Evolutionary conservation across 441 rosid genomes (phyloP), one percentile per base, ranked within the genome.

Genomic region (Gossypium lobatum): DNA sequence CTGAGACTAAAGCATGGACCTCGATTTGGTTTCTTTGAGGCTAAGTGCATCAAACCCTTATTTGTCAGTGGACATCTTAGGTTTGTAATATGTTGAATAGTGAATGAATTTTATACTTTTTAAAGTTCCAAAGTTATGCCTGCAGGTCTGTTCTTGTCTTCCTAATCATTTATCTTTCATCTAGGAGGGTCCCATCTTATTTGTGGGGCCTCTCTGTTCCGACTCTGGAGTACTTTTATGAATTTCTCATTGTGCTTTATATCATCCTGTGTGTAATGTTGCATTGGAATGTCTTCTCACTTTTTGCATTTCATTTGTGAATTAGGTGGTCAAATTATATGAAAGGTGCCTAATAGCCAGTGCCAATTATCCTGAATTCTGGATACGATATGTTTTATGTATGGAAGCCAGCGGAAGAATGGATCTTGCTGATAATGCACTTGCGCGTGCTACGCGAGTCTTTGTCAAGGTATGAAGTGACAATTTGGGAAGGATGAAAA

Each of bases 321-420:
- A 23, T 74, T 73, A 95, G 99, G 97, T 91, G 80, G 91, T 91
- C 74, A 93, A 91, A 85, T 75, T 91, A 65, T 95, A 90, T 83
- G 99, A 95, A 84, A 90, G 98, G 79, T 95, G 98, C 82, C 80
- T 95, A 26, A 87, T 95, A 80, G 97, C 99, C 4, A 92, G 99
- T 75, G 98, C 99, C 48, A 95, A 87, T 78, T 95, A 95, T 82
- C 87, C 97, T 0, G 97, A 90, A 70, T 93, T 88, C 75, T 95
- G 99, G 99, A 85, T 89, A 61, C 87, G 95, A 1, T 95, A 95
- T 81, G 83, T 89, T 68, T 80, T 91, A 83, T 82, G 91, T 86
- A 92, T 93, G 99, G 87, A 88, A 83, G 82, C 81, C 70, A 84
- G 82, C 76, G 92, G 92, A 78, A 93, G 88, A 63, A 79, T 80